Evolutionary conservation across 2,329 filamentous ascomycete genomes (phyloP), one percentile per base, ranked within the genome.

Genomic region (Sclerotinia glacialis): DNA sequence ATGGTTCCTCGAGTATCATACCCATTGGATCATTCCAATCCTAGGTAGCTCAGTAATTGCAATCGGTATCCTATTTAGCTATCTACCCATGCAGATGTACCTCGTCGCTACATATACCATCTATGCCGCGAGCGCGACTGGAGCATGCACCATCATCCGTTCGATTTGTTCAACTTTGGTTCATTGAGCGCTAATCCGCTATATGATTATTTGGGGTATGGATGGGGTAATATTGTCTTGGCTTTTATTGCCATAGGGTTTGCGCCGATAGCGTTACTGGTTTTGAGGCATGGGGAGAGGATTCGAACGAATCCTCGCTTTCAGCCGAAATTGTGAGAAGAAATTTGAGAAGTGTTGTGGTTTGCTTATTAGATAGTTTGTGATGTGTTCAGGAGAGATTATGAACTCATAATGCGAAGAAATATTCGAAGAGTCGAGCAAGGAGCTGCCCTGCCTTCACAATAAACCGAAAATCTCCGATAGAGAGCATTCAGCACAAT

Each of bases 11-110:
- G 77, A 87, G 50, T 81, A 82, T 26, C 70, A 79, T 14, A 78
- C 83, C 0, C 83, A 86, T 65, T 88, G 84, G 83, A 81, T 86
- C 26, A 82, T 80, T 0, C 83, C 85, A 0, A 83, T 86, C 46
- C 78, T 83, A 2, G 81, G 80, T 2, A 85, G 81, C 0, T 55
- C 81, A 79, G 69, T 80, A 80, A 1, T 72, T 52, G 82, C 81
- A 7, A 77, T 83, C 28, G 82, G 83, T 1, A 82, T 84, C 66
- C 80, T 85, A 18, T 80, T 82, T 14, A 42, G 55, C 6, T 59
- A 59, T 50, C 8, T 64, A 23, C 61, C 61, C 7, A 34, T 55
- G 8, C 61, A 64, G 42, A 54, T 83, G 0, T 86, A 86, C 66
- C 77, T 86, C 2, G 82, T 86, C 5, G 84, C 86, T 52, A 82